A percentile compares a stretch with the other conserved stretches of the same genome.
Evolutionary conservation across 176 grass and related monocot species (phyloP).

Genomic region (Guadua angustifolia): DNA sequence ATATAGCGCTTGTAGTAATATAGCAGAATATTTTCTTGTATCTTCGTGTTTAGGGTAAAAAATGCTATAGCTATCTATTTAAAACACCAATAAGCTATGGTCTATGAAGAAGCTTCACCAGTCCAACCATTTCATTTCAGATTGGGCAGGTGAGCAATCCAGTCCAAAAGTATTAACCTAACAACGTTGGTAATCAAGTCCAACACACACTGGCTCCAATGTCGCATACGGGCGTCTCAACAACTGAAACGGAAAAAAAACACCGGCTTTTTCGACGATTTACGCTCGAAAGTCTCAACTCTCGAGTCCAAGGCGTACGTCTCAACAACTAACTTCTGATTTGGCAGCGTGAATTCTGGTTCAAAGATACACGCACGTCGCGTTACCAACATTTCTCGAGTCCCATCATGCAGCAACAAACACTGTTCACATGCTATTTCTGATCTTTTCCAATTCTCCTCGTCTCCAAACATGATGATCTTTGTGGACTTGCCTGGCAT

Average conservation of each 20-base stretch:
- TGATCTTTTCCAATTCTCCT: too few relatives aligned
- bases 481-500: slow-evolving; percentile 6
- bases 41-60: too few relatives aligned
- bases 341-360: not conserved
- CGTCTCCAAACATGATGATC: too few relatives aligned
- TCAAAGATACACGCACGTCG: slow-evolving; percentile 19
- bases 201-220: not conserved
- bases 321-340: slow-evolving; percentile 6
- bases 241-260: not conserved
- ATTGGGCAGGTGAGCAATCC: not conserved
- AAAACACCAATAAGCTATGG: not conserved
- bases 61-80: too few relatives aligned
- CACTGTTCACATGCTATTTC: too few relatives aligned
- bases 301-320: not conserved
- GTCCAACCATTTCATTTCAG: not conserved
- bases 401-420: not conserved
- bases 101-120: slow-evolving; percentile 18
- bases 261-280: not conserved
- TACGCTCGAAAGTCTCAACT: not conserved
- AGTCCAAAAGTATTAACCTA: not conserved
- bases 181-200: not conserved
- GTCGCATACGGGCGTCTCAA: slow-evolving; percentile 36
- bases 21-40: too few relatives aligned
- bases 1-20: too few relatives aligned
- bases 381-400: not conserved